Conservation (phyloP, 2,329 filamentous ascomycete genomes). For the Peltaster fructicola region DNA sequence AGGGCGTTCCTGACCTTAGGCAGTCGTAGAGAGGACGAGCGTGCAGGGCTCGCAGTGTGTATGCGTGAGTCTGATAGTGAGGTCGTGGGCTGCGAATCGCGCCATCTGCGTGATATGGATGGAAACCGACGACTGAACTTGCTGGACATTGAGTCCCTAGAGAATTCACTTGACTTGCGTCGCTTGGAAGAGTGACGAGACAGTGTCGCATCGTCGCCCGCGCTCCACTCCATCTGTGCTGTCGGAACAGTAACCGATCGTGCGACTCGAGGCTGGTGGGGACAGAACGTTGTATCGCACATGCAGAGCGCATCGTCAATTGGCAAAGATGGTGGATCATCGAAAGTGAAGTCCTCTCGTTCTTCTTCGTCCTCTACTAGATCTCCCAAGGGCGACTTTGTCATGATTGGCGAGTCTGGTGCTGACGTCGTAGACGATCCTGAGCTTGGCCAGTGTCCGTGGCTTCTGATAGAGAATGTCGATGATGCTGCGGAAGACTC, state of each 20-base stretch:
- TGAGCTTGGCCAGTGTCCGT: conserved; percentile 54
- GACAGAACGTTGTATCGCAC: conserved; percentile 45
- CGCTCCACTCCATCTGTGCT: conserved; percentile 13
- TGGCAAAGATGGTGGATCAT: conserved; percentile 8
- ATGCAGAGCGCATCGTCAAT: conserved; percentile 42
- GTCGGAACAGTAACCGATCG: conserved; percentile 2
- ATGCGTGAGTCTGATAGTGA: conserved; percentile 11
- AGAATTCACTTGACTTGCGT: conserved; percentile 26
- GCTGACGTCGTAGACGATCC: conserved; percentile 57
- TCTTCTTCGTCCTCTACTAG: conserved; percentile 71
- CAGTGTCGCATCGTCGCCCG: conserved; percentile 36
- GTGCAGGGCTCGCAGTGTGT: conserved; percentile 19
- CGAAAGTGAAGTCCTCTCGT: conserved; percentile 41
- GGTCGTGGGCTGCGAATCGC: conserved; percentile 27
- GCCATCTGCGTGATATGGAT: conserved; percentile 37
- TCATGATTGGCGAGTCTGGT: conserved; percentile 40
- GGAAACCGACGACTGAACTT: conserved; percentile 12
- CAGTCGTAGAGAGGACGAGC: conserved; percentile 54
- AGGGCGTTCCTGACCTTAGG: conserved; percentile 55
- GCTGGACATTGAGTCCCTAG: conserved; percentile 8
- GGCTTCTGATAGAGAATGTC: conserved; percentile 46
- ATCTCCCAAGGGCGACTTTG: conserved; percentile 56
- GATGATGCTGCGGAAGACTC: conserved; percentile 34
- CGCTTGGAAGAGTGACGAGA: conserved; percentile 35
- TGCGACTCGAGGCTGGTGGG: conserved; percentile 24